Evolutionary conservation across 2,329 filamentous ascomycete species (phyloP).

Genomic region (Botrytis sinoallii): DNA sequence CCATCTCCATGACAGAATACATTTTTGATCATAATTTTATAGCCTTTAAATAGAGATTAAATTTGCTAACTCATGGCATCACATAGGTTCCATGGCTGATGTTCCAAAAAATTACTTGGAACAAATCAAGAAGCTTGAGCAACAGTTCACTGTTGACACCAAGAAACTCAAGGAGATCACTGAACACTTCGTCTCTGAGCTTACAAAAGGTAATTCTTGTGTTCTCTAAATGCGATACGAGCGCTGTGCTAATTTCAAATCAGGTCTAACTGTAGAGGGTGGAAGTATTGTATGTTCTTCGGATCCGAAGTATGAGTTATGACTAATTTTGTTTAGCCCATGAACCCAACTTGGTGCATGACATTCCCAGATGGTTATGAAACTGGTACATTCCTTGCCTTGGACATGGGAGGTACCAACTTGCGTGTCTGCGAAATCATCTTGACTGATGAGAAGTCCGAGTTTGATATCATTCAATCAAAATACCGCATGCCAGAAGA

Average conservation of each 20-base stretch:
- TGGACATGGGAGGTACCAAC: constrained; percentile 97
- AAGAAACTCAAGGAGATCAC: constrained; percentile 86
- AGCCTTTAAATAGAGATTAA: not conserved
- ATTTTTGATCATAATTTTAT: not conserved
- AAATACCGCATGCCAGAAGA: constrained; percentile 95
- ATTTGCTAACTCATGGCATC: constrained; percentile 24
- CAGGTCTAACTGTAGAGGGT: constrained; percentile 80
- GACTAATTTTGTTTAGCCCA: constrained; percentile 59
- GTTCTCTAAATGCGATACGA: not conserved
- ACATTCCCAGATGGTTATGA: constrained; percentile 82
- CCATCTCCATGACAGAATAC: not conserved
- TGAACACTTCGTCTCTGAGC: constrained; percentile 82
- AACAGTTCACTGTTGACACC: constrained; percentile 74
- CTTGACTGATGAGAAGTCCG: constrained; percentile 79
- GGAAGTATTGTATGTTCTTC: constrained; percentile 76
- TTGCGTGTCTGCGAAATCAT: constrained; percentile 91
- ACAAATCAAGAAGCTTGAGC: constrained; percentile 81
- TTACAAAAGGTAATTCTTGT: constrained; percentile 68
- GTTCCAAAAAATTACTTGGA: constrained; percentile 78
- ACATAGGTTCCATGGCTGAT: constrained; percentile 81
- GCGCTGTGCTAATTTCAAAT: constrained; percentile 19
- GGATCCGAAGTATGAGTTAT: constrained; percentile 21
- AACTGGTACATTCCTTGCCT: constrained; percentile 79
- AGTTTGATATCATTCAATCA: constrained; percentile 92
- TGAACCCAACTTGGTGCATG: constrained; percentile 98